Evolutionary conservation across 2,329 filamentous ascomycete genomes (phyloP), one percentile per base, ranked within the genome.

Genomic region (Colletotrichum kahawae): DNA sequence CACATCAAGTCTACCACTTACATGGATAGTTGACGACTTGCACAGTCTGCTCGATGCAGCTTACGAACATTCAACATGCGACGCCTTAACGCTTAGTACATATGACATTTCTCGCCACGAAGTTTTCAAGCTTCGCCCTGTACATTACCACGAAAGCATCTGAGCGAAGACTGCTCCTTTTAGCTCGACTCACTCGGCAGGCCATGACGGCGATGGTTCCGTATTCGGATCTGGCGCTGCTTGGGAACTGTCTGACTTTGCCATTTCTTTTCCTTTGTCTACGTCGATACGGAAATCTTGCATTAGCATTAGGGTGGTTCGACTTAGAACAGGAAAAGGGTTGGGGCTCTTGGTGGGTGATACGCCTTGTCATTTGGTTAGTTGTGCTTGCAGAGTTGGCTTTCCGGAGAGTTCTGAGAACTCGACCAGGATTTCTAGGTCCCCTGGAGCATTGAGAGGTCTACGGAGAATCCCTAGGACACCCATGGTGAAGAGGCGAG

Each of bases 261-360:
- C 24, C 29, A 16, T 54, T 71, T 56, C 7, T 31, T 74, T 71
- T 71, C 38, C 38, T 74, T 74, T 74, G 72, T 71, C 33, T 29
- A 12, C 31, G 29, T 34, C 18, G 38, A 21, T 33, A 16, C 2
- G 68, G 33, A 33, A 62, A 63, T 16, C 16, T 36, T 67, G 69
- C 73, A 72, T 75, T 13, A 64, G 73, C 73, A 73, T 73, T 51
- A 29, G 57, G 27, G 24, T 24, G 56, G 57, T 56, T 57, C 34
- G 21, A 62, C 54, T 31, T 73, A 51, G 64, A 68, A 57, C n/a
- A 33, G 56, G 64, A 31, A 33, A 63, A 16, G 12, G 27, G 13
- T 12, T 21, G 36, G 43, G 21, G 13, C 14, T 63, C n/a, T 71
- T 29, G 66, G 65, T 56, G 16, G 34, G 21, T 34, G 51, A 60